Evolutionary conservation across 331 rosid genomes (phyloP), one percentile per base, ranked within the genome.

Genomic region (Rosa hybrid): DNA sequence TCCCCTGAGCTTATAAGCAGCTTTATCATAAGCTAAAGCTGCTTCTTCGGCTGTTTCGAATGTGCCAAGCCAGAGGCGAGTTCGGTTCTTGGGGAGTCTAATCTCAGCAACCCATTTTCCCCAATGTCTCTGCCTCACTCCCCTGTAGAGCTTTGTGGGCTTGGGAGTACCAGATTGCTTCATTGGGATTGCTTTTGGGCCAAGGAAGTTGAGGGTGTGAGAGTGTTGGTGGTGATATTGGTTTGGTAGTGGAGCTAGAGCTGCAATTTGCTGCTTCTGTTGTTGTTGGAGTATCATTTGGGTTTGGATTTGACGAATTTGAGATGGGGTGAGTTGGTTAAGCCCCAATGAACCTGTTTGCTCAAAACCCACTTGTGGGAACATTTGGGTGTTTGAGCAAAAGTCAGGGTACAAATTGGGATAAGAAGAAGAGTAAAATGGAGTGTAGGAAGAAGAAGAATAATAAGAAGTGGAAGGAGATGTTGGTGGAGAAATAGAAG

Each of bases 81-180:
- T 93, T 10, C 98, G 88, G 81, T 95, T 95, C 86, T 83, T 91
- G 1, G 98, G 99, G 69, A 93, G 96, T 82, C 99, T 87, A 49
- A 95, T 95, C 84, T 95, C 99, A 0, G 99, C 98, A 0, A 95
- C 99, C 99, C 98, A 95, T 78, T 89, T 93, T 0, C 98, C 99
- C 99, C 99, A 93, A 70, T 95, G 97, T 13, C 98, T 79, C 82
- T 91, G 98, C 60, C 99, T 84, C 59, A 95, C 98, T 41, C 99
- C 99, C 23, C 97, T 85, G 88, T 91, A 95, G 0, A 90, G 92
- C 60, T 93, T 93, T 1, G 75, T 78, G 21, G 92, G 69, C 51
- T 91, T 92, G 23, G 86, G 69, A 49, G 77, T n/a, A 3, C 82
- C 88, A 2, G 50, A 76, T 18, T 83, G 84, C 83, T 94, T 94